phyloP scores from a whole-genome alignment of 108 stramenopile genomes.

The Pseudonitzschia delicatissima region DNA sequence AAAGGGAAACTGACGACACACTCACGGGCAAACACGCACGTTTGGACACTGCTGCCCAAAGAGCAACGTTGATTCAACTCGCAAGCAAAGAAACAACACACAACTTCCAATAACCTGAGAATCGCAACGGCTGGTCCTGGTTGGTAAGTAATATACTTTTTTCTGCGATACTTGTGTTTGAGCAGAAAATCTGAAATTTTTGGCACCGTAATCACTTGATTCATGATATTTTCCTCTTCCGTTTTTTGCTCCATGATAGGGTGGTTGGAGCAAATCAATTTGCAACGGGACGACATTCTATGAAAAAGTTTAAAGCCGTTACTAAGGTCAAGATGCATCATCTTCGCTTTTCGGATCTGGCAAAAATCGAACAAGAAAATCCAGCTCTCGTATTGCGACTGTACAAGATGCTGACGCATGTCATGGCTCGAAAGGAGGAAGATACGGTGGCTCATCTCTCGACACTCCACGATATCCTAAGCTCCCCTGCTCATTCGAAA shows the following conservation, averaged over 20 bases:
- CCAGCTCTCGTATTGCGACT: constrained; percentile 55
- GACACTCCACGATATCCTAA: constrained; percentile 65
- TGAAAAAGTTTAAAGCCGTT: constrained; percentile 36
- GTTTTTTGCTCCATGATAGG: background rate
- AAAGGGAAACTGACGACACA: constrained; percentile 13
- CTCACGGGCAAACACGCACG: constrained; percentile 49
- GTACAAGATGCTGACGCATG: constrained; percentile 64
- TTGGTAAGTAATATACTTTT: constrained; percentile 13
- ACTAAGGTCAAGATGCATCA: constrained; percentile 57
- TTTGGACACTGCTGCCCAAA: constrained; percentile 35
- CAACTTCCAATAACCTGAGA: constrained; percentile 26
- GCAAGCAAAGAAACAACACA: constrained; percentile 14
- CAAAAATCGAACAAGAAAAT: constrained; percentile 43
- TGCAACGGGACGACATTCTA: constrained; percentile 31
- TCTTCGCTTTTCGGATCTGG: constrained; percentile 48
- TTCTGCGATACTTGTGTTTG: background rate
- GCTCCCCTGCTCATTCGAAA: constrained; percentile 55
- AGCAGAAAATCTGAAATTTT: constrained; percentile 1
- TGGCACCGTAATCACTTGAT: background rate
- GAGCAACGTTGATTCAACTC: constrained; percentile 18
- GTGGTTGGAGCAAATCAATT: constrained; percentile 24
- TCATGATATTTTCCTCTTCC: background rate
- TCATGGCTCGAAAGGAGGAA: constrained; percentile 61
- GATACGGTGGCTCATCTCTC: constrained; percentile 63
- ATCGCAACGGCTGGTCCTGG: constrained; percentile 50